Evolutionary conservation across 2,329 filamentous ascomycete species (phyloP).

Genomic region (Endothia cerciana): DNA sequence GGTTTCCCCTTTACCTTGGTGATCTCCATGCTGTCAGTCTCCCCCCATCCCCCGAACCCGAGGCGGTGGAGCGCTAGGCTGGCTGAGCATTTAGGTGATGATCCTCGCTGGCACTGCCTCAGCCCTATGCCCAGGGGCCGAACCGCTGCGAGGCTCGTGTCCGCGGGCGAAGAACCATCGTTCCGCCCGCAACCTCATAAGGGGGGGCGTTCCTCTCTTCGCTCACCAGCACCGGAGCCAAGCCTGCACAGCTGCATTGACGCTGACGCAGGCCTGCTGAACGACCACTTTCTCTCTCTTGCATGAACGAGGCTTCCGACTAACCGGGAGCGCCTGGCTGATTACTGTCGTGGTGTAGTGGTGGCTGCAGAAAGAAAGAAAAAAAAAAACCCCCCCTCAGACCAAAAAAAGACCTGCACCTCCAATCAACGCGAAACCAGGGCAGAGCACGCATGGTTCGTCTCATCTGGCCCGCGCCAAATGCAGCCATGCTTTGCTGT

Average conservation of each 20-base stretch:
- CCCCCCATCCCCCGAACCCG: neutral
- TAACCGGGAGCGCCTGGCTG: neutral
- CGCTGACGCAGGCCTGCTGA: neutral
- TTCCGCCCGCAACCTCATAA: neutral
- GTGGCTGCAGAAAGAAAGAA: no score
- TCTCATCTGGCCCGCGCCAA: neutral
- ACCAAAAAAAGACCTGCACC: no score
- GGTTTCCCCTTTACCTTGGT: neutral
- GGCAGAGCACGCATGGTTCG: neutral
- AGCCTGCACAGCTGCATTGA: neutral
- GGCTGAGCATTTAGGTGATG: neutral
- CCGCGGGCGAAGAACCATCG: neutral
- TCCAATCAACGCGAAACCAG: neutral
- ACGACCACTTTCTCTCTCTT: neutral
- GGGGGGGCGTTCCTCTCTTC: no score
- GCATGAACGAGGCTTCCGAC: constrained; percentile 5
- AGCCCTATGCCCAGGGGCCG: constrained; percentile 27
- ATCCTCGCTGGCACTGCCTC: constrained; percentile 19
- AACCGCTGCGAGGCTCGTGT: constrained; percentile 4
- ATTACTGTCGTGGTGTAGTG: neutral
- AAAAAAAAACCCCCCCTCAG: no score
- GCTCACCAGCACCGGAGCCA: neutral
- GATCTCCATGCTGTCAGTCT: neutral
- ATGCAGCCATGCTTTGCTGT: neutral
- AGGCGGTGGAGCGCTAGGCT: constrained; percentile 16